Evolutionary conservation across 2,329 filamentous ascomycete genomes (phyloP).

Genomic region (Chaetomium strumarium): DNA sequence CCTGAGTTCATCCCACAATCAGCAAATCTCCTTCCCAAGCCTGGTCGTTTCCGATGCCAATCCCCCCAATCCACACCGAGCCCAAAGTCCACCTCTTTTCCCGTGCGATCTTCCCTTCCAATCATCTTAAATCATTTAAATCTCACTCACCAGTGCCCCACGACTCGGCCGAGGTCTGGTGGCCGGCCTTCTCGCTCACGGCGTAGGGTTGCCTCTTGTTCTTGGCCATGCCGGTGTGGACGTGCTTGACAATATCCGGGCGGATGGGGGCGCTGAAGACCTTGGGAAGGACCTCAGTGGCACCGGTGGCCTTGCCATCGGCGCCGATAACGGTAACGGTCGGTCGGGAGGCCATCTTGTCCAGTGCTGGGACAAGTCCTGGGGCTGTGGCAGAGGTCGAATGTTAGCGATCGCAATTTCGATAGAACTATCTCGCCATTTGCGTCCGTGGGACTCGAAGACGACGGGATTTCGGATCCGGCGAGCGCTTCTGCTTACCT

Average conservation of each 20-base stretch:
- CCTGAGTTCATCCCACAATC: constrained; percentile 47
- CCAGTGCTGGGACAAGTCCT: constrained; percentile 22
- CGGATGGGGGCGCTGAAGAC: constrained; percentile 98
- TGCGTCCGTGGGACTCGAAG: not conserved
- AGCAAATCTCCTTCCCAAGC: constrained; percentile 3
- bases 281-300: constrained; percentile 86
- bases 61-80: not conserved
- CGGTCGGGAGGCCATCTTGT: constrained; percentile 88
- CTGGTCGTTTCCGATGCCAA: constrained; percentile 1
- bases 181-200: constrained; percentile 99
- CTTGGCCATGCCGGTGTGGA: constrained; percentile 99
- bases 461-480: not conserved
- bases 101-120: not conserved
- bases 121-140: not conserved
- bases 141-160: constrained; percentile 49
- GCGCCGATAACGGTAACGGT: constrained; percentile 96
- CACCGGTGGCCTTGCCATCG: constrained; percentile 87
- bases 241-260: constrained; percentile 97
- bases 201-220: constrained; percentile 99
- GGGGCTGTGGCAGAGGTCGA: constrained; percentile 14
- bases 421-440: not conserved
- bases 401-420: constrained; percentile 14
- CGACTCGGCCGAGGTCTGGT: constrained; percentile 99
- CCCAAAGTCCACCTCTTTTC: not conserved
- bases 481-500: constrained; percentile 21